Evolutionary conservation across 2,329 filamentous ascomycete genomes (phyloP).

Genomic region (Leptographium lundbergii): DNA sequence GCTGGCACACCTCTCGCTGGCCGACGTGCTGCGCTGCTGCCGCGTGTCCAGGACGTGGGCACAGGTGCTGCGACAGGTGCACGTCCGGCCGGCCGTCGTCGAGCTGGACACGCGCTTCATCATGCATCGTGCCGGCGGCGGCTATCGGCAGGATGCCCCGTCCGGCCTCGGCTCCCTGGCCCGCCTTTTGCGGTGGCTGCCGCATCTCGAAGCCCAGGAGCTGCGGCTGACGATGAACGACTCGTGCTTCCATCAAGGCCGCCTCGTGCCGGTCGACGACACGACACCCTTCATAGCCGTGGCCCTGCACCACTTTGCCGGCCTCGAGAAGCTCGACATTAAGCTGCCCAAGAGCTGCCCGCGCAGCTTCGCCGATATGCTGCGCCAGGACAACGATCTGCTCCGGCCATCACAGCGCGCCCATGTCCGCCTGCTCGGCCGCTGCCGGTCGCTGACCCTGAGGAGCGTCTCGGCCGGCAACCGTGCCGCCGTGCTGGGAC

Average conservation of each 20-base stretch:
- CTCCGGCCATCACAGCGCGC: neutral
- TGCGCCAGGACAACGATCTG: neutral
- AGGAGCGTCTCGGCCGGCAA: neutral
- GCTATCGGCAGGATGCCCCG: neutral
- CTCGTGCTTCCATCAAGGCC: too few relatives aligned
- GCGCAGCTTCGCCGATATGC: neutral
- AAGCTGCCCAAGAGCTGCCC: neutral
- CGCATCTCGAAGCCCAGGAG: neutral
- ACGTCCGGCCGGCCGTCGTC: neutral
- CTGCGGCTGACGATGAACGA: too few relatives aligned
- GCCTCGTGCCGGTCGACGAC: too few relatives aligned
- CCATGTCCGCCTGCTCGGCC: neutral
- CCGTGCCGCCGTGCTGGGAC: neutral
- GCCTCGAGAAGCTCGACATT: neutral
- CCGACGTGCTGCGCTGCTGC: constrained; percentile 2
- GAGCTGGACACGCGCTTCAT: neutral
- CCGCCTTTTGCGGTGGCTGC: neutral
- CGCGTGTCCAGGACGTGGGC: constrained; percentile 7
- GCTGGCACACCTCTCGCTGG: constrained; percentile 4
- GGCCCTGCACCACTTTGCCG: neutral
- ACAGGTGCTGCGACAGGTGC: neutral
- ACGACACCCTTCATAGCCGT: neutral
- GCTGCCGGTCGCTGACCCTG: neutral
- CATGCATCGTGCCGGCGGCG: neutral
- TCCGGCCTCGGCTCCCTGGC: neutral